Evolutionary conservation across 2,329 filamentous ascomycete species (phyloP), one percentile per base, ranked within the genome.

Genomic region (Metarhizium rileyi): DNA sequence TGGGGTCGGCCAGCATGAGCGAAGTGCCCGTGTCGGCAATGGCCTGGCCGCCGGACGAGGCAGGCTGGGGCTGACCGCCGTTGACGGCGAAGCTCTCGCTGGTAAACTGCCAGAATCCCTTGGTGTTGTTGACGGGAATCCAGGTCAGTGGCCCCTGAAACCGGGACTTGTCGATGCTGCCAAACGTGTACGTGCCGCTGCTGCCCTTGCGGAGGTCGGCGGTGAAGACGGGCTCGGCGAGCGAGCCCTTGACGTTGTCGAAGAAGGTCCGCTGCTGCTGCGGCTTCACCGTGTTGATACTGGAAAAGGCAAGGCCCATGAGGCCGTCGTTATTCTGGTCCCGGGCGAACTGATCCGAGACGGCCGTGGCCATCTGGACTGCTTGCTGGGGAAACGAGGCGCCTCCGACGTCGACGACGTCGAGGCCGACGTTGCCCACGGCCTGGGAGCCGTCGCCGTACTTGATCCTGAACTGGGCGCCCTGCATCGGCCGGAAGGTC

Each of bases 151-250:
- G 58, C 33, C 85, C 86, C 3, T 64, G 70, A 63, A 84, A 87
- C 59, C 85, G 81, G 51, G 68, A 69, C 2, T 59, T 61, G 62
- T 90, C 83, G 58, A 90, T 81, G 56, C 66, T 73, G 53, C 87
- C 87, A 58, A 90, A 90, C 60, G 87, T 82, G 67, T 88, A 90
- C 30, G 78, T 74, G 44, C 86, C 86, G 1, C 72, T 70, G 9
- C 58, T 54, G 27, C 56, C 71, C 55, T 77, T 74, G 59, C 78
- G 78, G 44, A 91, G 72, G 52, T 84, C 77, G 23, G 83, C 84
- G 0, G 85, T 86, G 67, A 90, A 86, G 40, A 90, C 68, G 4
- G 54, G 51, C 1, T 50, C 28, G 14, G 52, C 49, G 1, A 65
- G 55, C 18, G 48, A 52, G 0, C 49, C 26, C n/a, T 53, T 50